Base-by-base conservation (phyloP, 768 basidiomycete species). In the Lactarius akahatsu region DNA sequence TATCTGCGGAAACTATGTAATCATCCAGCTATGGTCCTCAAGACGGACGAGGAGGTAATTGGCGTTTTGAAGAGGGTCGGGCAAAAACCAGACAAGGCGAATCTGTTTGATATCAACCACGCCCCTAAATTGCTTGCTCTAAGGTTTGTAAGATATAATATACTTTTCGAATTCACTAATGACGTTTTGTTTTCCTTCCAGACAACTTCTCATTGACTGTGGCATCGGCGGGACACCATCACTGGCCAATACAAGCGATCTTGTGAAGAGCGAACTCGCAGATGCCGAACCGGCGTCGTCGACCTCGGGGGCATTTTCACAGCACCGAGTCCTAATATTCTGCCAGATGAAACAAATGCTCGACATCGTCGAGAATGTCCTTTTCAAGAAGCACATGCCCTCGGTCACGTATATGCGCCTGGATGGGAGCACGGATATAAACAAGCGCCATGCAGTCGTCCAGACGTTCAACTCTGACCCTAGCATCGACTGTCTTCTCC, bases 311-410 rank as follows among this genome's bases (percentile, higher is more conserved):
- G 77, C 81, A 34, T 91, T 95, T 74, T 92, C 96, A 26, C 96
- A 96, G 71, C 97, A 99, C 74, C 92, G 97, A n/a, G 96, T 96
- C 62, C 86, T 99, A 69, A 96, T 99, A 72, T 99, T 99, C 80
- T 98, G 96, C 73, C 97, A 99, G 79, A 93, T 98, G 86, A 97
- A 98, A 76, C 92, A 94, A 75, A 99, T 98, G 97, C 84, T 99
- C 59, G 93, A 99, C 75, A 90, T 98, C 74, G 96, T 99, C 72
- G 96, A 98, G 77, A 88, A 82, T 15, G 92, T 97, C 73, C 80
- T 99, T 9, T 98, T 99, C 84, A 90, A 89, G 72, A 80, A 83
- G 47, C 84, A 90, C 71, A 96, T 99, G 94, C 96, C 96, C 7
- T 89, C 92, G 0, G 91, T 99, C 52, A 95, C 94, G 1, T 99